phyloP scores from a whole-genome alignment of 768 basidiomycete species.

The Boletus eberwhitei region DNA sequence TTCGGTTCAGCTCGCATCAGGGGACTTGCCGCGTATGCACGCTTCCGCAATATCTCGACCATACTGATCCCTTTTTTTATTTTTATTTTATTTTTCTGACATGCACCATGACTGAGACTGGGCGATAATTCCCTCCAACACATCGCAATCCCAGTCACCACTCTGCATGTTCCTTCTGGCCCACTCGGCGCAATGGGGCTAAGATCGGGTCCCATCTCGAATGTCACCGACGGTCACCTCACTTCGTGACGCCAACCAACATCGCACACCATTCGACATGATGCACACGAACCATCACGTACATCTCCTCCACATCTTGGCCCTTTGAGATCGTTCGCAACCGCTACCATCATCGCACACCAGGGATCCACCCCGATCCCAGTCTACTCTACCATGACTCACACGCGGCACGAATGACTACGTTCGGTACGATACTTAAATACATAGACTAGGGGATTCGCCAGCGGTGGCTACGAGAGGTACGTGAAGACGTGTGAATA shows the following conservation, averaged over 20 bases:
- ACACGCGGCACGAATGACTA: background rate
- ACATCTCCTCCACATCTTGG: background rate
- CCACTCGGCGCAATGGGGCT: background rate
- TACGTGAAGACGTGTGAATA: constrained; percentile 9
- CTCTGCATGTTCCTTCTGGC: background rate
- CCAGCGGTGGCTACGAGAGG: constrained; percentile 16
- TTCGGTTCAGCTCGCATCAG: background rate
- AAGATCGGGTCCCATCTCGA: background rate
- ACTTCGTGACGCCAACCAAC: background rate
- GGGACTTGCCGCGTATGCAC: background rate
- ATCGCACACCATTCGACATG: background rate
- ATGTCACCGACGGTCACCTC: background rate
- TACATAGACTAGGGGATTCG: constrained; percentile 14
- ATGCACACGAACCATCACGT: background rate
- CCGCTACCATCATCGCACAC: background rate
- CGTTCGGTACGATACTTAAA: constrained; percentile 1
- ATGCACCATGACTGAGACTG: background rate
- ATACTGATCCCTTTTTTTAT: background rate
- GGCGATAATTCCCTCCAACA: background rate
- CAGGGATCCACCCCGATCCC: background rate
- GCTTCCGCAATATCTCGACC: too few species aligned
- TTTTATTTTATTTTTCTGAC: background rate
- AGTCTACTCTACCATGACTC: constrained; percentile 2
- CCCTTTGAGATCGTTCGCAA: background rate
- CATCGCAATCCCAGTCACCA: background rate